Evolutionary conservation across 1,284 basidiomycete genomes (phyloP).

Genomic region (Mycena citricolor): DNA sequence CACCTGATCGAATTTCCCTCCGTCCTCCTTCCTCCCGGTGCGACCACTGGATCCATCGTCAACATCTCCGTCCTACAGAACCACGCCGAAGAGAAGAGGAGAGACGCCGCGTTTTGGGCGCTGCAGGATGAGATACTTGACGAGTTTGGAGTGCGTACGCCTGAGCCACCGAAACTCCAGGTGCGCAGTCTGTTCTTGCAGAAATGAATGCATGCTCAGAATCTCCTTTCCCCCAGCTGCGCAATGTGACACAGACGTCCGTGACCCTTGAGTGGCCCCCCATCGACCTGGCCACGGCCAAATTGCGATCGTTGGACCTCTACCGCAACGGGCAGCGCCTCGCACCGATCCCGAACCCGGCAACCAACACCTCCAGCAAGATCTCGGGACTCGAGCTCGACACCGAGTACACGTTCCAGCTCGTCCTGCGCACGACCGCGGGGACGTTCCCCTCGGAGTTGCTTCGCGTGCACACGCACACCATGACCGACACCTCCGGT

Average conservation of each 20-base stretch:
- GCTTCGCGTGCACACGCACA: constrained; percentile 83
- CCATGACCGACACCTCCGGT: constrained; percentile 91
- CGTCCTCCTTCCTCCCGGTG: constrained; percentile 85
- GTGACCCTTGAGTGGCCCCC: constrained; percentile 91
- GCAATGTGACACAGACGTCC: constrained; percentile 93
- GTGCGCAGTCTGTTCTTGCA: constrained; percentile 41
- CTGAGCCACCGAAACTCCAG: constrained; percentile 71
- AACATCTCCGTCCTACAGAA: constrained; percentile 93
- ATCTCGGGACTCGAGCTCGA: constrained; percentile 86
- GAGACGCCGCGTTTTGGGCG: constrained; percentile 78
- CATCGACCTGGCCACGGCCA: constrained; percentile 82
- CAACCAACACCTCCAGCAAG: constrained; percentile 85
- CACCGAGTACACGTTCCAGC: constrained; percentile 90
- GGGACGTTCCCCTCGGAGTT: constrained; percentile 86
- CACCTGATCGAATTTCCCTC: constrained; percentile 97
- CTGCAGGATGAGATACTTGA: constrained; percentile 80
- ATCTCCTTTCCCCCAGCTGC: constrained; percentile 48
- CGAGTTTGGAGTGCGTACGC: constrained; percentile 69
- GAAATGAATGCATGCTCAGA: neutral
- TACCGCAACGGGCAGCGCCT: constrained; percentile 88
- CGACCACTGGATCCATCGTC: constrained; percentile 91
- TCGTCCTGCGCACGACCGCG: constrained; percentile 86
- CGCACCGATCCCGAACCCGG: constrained; percentile 79
- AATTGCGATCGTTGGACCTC: constrained; percentile 84
- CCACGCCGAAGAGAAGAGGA: constrained; percentile 74